A percentile compares a stretch with the other conserved stretches of the same genome.
Conservation (phyloP, 2,329 filamentous ascomycete species). For the Botrytis medusae region DNA sequence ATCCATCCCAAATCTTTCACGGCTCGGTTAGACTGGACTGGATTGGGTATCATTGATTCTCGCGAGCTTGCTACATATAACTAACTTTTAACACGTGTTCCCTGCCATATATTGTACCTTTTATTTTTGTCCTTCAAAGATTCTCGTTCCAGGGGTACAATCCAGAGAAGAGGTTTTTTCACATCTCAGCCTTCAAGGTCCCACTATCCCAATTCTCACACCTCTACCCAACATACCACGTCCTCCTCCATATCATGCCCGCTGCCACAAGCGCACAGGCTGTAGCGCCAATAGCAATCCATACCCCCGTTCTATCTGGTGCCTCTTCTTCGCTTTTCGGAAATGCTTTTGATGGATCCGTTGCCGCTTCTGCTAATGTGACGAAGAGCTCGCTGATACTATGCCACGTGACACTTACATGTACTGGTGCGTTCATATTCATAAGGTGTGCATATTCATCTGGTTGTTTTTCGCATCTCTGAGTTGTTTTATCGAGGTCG, state of each 20-base stretch:
- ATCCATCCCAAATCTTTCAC: not conserved
- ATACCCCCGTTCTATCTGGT: slow-evolving; percentile 79
- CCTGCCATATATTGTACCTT: not conserved
- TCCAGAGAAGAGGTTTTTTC: not conserved
- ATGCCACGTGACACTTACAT: slow-evolving; percentile 92
- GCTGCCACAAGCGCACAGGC: slow-evolving; percentile 63
- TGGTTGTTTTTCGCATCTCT: slow-evolving; percentile 84
- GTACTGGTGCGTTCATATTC: slow-evolving; percentile 87
- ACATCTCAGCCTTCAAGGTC: not conserved
- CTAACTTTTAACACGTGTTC: not conserved
- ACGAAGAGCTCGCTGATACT: slow-evolving; percentile 95
- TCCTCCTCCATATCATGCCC: slow-evolving; percentile 61
- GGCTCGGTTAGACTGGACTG: not conserved
- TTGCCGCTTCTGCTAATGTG: slow-evolving; percentile 84
- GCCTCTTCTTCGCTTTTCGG: slow-evolving; percentile 86
- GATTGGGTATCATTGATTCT: slow-evolving; percentile 5
- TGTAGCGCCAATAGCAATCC: slow-evolving; percentile 77
- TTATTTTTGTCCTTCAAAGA: not conserved
- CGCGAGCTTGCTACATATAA: not conserved
- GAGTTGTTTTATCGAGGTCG: slow-evolving; percentile 94
- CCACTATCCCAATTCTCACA: too few relatives aligned
- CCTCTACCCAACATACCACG: slow-evolving; percentile 32
- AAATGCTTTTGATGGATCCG: slow-evolving; percentile 83
- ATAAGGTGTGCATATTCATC: slow-evolving; percentile 84
- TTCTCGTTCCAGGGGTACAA: not conserved